Conservation (phyloP, 495 filamentous ascomycete species). For the Delitschia confertaspora region DNA sequence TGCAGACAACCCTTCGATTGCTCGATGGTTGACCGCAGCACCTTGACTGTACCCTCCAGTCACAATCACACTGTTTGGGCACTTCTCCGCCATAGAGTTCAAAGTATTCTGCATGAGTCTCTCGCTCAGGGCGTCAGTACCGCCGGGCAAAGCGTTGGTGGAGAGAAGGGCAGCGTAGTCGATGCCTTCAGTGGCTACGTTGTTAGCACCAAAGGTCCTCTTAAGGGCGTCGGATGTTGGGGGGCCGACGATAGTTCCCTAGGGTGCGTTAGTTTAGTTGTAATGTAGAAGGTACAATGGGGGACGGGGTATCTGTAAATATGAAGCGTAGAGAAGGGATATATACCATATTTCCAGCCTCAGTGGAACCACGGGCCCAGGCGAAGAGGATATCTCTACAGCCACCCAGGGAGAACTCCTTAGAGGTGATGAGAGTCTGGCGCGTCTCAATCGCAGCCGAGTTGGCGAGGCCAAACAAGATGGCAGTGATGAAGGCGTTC, state of each 20-base stretch:
- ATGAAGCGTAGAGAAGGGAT: no score
- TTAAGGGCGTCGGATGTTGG: conserved; percentile 35
- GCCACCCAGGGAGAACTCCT: conserved; percentile 38
- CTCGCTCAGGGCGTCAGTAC: conserved; percentile 38
- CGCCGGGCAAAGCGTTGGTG: conserved; percentile 32
- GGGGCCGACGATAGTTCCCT: conserved; percentile 40
- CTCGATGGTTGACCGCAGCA: conserved; percentile 45
- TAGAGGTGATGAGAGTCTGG: conserved; percentile 30
- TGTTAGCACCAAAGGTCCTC: conserved; percentile 34
- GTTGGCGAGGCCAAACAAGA: conserved; percentile 5
- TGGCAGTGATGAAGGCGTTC: conserved; percentile 7
- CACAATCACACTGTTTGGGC: conserved; percentile 16
- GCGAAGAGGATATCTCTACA: conserved; percentile 45
- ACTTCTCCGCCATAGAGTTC: conserved; percentile 11
- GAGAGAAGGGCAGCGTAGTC: conserved; percentile 32
- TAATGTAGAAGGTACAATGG: conserved; percentile 8
- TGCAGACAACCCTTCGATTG: conserved; percentile 38
- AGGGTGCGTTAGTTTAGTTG: neutral
- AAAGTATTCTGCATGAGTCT: conserved; percentile 28
- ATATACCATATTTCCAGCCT: conserved; percentile 46
- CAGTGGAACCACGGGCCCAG: conserved; percentile 44
- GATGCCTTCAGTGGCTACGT: conserved; percentile 33
- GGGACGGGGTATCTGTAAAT: neutral
- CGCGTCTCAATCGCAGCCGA: conserved; percentile 12
- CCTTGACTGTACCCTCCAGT: conserved; percentile 41